A percentile compares a stretch with the other conserved stretches of the same genome.
Evolutionary conservation across 179 eudicot genomes (phyloP).

Genomic region (Beta macrorhiza): DNA sequence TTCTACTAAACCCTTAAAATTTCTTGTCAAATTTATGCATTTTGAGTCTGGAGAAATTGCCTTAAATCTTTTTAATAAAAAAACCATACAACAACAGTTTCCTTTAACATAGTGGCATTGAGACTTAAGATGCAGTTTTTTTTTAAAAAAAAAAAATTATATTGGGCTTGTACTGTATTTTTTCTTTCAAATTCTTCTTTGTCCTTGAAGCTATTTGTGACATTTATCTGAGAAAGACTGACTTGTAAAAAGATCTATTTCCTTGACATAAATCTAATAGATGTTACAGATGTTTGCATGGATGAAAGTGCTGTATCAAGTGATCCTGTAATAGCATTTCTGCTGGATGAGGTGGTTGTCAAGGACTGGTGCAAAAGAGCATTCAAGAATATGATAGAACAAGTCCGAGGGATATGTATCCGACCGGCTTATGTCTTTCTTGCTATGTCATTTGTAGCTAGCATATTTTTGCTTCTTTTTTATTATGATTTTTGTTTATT

Average conservation of each 20-base stretch:
- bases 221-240: neutral
- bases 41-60: neutral
- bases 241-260: slow-evolving; percentile 28
- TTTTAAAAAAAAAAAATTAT: too few relatives aligned
- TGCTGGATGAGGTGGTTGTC: slow-evolving; percentile 97
- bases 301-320: slow-evolving; percentile 98
- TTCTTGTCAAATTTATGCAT: slow-evolving; percentile 1
- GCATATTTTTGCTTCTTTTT: slow-evolving; percentile 4
- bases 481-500: neutral
- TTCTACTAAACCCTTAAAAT: neutral
- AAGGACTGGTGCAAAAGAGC: slow-evolving; percentile 97
- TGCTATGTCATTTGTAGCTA: slow-evolving; percentile 9
- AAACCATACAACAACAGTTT: neutral
- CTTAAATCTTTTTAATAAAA: neutral
- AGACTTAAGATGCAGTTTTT: neutral
- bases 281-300: slow-evolving; percentile 98
- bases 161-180: neutral
- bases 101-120: neutral
- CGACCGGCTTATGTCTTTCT: slow-evolving; percentile 26
- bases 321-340: slow-evolving; percentile 85
- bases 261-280: slow-evolving; percentile 64
- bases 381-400: slow-evolving; percentile 55
- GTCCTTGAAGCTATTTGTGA: neutral
- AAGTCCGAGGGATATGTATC: slow-evolving; percentile 80
- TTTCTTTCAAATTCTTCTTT: neutral